Conservation (phyloP, 2,329 filamentous ascomycete genomes). For the Diaporthe destruens region DNA sequence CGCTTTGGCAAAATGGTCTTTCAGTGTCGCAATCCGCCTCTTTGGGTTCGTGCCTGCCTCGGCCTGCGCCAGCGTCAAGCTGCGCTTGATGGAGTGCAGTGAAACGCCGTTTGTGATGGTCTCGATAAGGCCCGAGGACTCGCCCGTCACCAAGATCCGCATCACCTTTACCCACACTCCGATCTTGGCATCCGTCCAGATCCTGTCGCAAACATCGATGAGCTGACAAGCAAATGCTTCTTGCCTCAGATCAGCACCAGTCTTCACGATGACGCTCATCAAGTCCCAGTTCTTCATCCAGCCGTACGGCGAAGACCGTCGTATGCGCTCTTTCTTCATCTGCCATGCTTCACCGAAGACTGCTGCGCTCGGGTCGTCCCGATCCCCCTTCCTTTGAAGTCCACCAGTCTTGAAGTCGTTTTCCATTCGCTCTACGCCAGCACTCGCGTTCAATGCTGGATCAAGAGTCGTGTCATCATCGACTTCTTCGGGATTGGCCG, state of each 20-base stretch:
- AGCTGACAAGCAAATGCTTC: constrained; percentile 90
- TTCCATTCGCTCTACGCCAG: constrained; percentile 86
- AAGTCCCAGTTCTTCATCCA: constrained; percentile 92
- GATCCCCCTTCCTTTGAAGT: constrained; percentile 82
- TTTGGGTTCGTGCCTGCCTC: constrained; percentile 79
- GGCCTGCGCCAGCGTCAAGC: constrained; percentile 80
- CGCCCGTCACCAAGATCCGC: constrained; percentile 87
- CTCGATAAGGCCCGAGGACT: constrained; percentile 86
- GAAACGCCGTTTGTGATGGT: constrained; percentile 91
- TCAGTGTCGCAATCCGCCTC: constrained; percentile 82
- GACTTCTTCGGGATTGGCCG: constrained; percentile 61
- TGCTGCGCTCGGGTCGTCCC: constrained; percentile 86
- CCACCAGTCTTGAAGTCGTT: constrained; percentile 90
- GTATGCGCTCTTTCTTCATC: constrained; percentile 85
- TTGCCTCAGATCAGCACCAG: constrained; percentile 83
- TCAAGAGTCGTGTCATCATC: constrained; percentile 68
- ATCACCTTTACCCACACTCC: constrained; percentile 91
- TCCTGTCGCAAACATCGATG: constrained; percentile 84
- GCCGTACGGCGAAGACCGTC: constrained; percentile 85
- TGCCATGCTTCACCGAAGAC: constrained; percentile 91
- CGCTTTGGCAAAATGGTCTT: constrained; percentile 84
- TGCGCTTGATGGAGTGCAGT: constrained; percentile 87
- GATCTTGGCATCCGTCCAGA: constrained; percentile 80
- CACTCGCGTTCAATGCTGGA: constrained; percentile 72
- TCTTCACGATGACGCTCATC: constrained; percentile 89